phyloP scores from a whole-genome alignment of 345 rosid species.

The Rhodamnia rubescens region DNA sequence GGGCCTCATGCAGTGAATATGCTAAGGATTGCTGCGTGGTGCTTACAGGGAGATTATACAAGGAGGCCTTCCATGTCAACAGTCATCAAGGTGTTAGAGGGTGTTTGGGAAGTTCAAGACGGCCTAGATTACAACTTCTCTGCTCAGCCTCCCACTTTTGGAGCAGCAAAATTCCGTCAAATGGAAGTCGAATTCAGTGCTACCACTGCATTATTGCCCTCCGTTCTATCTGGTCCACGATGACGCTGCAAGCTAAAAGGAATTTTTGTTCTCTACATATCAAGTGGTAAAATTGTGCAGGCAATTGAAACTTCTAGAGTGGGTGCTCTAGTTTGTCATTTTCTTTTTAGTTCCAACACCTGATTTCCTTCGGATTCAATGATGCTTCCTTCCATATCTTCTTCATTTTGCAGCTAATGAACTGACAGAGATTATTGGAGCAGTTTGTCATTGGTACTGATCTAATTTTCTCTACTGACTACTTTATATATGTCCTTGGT shows the following conservation, averaged over 20 bases:
- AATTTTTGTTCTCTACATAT: not conserved
- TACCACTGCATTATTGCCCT: not conserved
- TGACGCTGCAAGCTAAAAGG: not conserved
- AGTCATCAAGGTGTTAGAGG: conserved; percentile 8
- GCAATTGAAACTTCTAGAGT: accelerated
- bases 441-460: not conserved
- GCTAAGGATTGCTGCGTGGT: conserved; percentile 26
- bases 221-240: not conserved
- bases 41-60: conserved; percentile 14
- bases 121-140: not conserved
- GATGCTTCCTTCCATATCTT: not conserved
- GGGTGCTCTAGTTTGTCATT: not conserved
- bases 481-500: accelerated
- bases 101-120: not conserved
- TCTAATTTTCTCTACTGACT: not conserved
- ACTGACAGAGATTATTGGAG: not conserved
- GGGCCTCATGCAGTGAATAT: not conserved
- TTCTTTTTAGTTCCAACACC: not conserved
- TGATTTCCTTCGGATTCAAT: not conserved
- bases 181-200: not conserved
- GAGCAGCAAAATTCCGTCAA: not conserved
- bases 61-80: not conserved
- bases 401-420: not conserved
- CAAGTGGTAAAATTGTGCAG: not conserved
- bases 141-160: not conserved